Conservation (phyloP, 2,329 filamentous ascomycete species). For the Arthrobotrys conoides region DNA sequence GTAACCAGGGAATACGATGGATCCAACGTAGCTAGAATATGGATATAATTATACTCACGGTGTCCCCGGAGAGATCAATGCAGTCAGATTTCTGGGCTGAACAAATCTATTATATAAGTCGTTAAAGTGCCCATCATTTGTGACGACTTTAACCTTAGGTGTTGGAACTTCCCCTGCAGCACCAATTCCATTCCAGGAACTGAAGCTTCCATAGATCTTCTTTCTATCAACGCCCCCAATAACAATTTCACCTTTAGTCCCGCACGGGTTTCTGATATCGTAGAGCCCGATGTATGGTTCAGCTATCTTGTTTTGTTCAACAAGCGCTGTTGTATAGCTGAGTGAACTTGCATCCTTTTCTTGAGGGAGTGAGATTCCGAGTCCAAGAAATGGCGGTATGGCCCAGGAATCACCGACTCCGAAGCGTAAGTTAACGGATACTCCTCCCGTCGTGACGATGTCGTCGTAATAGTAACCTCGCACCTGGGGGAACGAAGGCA, state of each 20-base stretch:
- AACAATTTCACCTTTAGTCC: neutral
- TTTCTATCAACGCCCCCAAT: slow-evolving; percentile 16
- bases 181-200: neutral
- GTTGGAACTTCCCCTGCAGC: neutral
- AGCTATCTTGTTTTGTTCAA: slow-evolving; percentile 1
- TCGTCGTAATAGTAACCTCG: neutral
- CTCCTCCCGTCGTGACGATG: neutral
- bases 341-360: neutral
- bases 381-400: slow-evolving; percentile 9
- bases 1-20: neutral
- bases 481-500: neutral
- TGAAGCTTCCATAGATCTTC: slow-evolving; percentile 9
- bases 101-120: neutral
- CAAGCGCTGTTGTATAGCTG: neutral
- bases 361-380: neutral
- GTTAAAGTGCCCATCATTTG: neutral
- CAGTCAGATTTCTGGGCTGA: neutral
- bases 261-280: neutral
- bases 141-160: neutral
- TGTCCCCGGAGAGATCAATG: neutral
- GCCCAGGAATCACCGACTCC: slow-evolving; percentile 18
- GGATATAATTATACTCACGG: neutral
- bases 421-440: slow-evolving; percentile 4
- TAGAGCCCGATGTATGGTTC: slow-evolving; percentile 11
- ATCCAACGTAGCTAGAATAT: neutral